These are phyloP conservation scores for Cryptococcus jaspeensis DNA, from an alignment of 1,284 basidiomycete species.

Conservation along the genomic window DNA sequence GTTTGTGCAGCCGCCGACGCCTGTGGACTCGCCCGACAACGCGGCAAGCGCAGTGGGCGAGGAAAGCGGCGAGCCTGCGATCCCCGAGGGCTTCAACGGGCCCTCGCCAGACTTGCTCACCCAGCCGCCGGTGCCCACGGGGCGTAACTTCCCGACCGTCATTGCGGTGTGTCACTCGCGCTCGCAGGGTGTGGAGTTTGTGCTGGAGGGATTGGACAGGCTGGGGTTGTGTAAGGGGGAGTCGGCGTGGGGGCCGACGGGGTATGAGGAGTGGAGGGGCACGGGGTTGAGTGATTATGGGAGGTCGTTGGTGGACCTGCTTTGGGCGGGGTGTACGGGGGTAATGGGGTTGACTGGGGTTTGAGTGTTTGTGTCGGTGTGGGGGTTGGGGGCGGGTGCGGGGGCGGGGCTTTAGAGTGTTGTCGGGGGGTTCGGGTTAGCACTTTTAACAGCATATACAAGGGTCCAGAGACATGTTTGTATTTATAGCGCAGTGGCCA, in stretches of 20 bases:
- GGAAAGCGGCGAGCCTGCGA: neutral
- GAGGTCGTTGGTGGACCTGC: slow-evolving; percentile 42
- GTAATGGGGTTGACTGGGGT: slow-evolving; percentile 39
- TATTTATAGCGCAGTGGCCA: neutral
- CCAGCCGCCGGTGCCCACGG: slow-evolving; percentile 16
- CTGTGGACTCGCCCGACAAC: neutral
- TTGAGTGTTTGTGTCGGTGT: neutral
- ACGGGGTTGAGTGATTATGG: slow-evolving; percentile 48
- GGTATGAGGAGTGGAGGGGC: slow-evolving; percentile 52
- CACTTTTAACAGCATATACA: neutral
- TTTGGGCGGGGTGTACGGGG: slow-evolving; percentile 49
- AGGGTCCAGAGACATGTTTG: neutral
- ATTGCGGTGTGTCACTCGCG: slow-evolving; percentile 51
- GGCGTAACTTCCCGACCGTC: slow-evolving; percentile 49
- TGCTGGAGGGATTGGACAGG: slow-evolving; percentile 50
- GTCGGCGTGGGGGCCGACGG: slow-evolving; percentile 51
- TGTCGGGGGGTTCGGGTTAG: too few relatives aligned
- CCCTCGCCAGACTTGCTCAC: neutral
- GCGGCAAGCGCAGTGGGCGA: neutral
- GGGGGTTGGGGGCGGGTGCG: neutral
- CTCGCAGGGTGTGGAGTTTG: slow-evolving; percentile 51
- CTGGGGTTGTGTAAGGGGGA: slow-evolving; percentile 49
- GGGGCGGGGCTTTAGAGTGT: neutral
- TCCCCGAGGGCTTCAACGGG: neutral
- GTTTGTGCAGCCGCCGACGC: neutral